Conservation (phyloP, 176 grass and related monocot genomes). For the Elaeis guineensis region DNA sequence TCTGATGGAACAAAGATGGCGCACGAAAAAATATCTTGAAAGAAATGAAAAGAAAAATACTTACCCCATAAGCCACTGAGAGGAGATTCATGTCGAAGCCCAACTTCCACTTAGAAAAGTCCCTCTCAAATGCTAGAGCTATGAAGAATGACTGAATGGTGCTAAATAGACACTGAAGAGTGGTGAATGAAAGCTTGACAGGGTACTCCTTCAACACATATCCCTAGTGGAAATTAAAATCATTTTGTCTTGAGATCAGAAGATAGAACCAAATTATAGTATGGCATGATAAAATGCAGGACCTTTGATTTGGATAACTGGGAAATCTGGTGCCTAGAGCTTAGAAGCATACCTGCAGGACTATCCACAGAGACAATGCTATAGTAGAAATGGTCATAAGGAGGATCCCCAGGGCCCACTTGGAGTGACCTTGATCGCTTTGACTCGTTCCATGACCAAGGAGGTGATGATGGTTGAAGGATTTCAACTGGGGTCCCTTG, state of each 20-base stretch:
- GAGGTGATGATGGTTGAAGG: constrained; percentile 43
- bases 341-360: constrained; percentile 34
- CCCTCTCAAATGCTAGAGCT: constrained; percentile 29
- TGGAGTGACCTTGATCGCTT: neutral
- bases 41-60: neutral
- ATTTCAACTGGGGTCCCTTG: constrained; percentile 40
- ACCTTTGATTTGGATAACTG: too few relatives aligned
- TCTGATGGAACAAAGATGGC: too few relatives aligned
- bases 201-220: constrained; percentile 52
- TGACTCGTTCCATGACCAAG: neutral
- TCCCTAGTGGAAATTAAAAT: constrained; percentile 15
- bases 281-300: too few relatives aligned
- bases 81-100: constrained; percentile 34
- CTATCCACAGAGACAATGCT: constrained; percentile 42
- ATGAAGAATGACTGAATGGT: constrained; percentile 38
- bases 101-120: constrained; percentile 63
- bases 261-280: too few relatives aligned
- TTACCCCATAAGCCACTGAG: constrained; percentile 44
- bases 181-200: constrained; percentile 57
- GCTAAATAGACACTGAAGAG: constrained; percentile 51
- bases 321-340: too few relatives aligned
- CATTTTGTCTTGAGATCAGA: too few relatives aligned
- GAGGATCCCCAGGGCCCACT: constrained; percentile 52
- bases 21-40: too few relatives aligned
- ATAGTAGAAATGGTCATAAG: constrained; percentile 43